Base-by-base conservation (phyloP, 441 rosid species). In the Erysimum pusillum region DNA sequence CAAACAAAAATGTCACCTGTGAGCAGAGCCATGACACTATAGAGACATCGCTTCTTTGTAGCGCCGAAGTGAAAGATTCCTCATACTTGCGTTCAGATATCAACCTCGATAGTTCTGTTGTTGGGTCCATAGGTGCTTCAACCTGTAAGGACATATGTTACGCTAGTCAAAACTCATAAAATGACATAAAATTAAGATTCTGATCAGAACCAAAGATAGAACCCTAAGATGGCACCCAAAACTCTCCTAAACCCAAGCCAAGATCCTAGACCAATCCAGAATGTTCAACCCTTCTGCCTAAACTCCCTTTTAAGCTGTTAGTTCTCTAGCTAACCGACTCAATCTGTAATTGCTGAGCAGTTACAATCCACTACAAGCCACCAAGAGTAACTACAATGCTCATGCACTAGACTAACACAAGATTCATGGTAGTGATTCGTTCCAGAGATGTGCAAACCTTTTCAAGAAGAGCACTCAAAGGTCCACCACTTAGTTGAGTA, bases 11-110 rank as follows among this genome's bases (percentile, higher is more conserved):
- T n/a, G 14, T 66, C 72, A 87, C 93, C 89, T 85, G 89, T 69
- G 88, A 81, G 73, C 92, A 90, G 49, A 90, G 76, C 94, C 94
- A 90, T 54, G 90, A 83, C 6, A 90, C 91, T 28, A 82, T 80
- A 10, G 87, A 79, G 53, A 85, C 82, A 49, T 90, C 88, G 73
- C 88, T 90, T 77, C 84, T 87, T 70, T 85, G 92, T 17, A 88
- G 81, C 15, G 88, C 90, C 17, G 67, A 57, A 28, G 86, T 83
- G 78, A 90, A 88, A 59, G 91, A 89, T 76, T 90, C 92, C 34
- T 87, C 92, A 32, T 84, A 90, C 72, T 90, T 90, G 64, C 53
- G 70, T 56, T 88, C 91, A 17, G 85, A 67, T 73, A 88, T 74
- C 75, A 88, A 63, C 73, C 87, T 83, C 5, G 86, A 84, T 34